phyloP scores from a whole-genome alignment of 208 protist species.

The Trypanosoma scelopori region DNA sequence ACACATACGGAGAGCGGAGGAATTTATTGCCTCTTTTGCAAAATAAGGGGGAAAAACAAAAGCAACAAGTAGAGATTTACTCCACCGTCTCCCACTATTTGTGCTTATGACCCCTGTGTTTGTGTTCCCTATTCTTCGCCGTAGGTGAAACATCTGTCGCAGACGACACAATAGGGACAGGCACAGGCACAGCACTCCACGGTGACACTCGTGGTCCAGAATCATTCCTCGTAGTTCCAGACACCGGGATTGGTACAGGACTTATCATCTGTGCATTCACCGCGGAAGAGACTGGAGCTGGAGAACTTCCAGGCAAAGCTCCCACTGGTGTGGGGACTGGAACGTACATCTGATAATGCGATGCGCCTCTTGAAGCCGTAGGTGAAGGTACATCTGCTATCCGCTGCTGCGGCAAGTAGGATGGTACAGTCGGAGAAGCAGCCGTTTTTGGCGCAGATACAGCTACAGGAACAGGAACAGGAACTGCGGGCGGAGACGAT shows the following conservation, averaged over 20 bases:
- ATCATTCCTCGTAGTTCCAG: background rate
- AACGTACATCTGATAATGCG: background rate
- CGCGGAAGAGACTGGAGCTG: background rate
- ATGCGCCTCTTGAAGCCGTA: background rate
- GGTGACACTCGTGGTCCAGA: background rate
- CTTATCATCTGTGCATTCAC: background rate
- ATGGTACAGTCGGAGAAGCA: background rate
- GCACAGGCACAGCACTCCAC: slow-evolving; percentile 17
- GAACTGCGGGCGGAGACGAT: slow-evolving; percentile 22
- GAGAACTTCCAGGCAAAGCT: background rate
- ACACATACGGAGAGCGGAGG: no score
- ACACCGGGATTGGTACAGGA: background rate
- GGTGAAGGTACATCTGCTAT: background rate
- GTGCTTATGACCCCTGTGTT: slow-evolving; percentile 16
- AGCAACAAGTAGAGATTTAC: background rate
- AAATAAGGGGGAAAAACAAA: slow-evolving; percentile 15
- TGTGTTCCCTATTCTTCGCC: slow-evolving; percentile 20
- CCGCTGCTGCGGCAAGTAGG: background rate
- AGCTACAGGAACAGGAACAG: slow-evolving; percentile 22
- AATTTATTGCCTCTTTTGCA: no score
- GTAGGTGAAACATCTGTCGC: background rate
- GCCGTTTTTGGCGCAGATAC: slow-evolving; percentile 2
- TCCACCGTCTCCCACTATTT: background rate
- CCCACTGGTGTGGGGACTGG: background rate
- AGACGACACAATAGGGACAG: slow-evolving; percentile 11